Evolutionary conservation across 305 asterid species (phyloP).

Genomic region (Coffea humblotiana): DNA sequence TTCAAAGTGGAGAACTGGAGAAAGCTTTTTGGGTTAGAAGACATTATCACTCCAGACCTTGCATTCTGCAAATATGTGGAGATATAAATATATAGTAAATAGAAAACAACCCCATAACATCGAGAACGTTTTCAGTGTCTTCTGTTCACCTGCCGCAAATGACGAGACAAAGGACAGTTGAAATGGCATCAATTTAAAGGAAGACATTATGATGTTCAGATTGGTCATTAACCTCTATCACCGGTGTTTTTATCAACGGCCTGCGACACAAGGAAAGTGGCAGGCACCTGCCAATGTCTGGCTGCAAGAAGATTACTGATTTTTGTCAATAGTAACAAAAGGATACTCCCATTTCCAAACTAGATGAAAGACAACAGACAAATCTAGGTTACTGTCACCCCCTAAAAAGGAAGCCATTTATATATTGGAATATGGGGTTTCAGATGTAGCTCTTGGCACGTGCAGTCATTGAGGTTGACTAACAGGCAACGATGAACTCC

Average conservation of each 20-base stretch:
- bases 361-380: background rate
- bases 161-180: background rate
- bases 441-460: slow-evolving; percentile 65
- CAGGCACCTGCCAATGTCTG: background rate
- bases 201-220: too few relatives aligned
- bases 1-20: background rate
- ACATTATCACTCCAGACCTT: background rate
- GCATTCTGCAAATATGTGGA: background rate
- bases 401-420: background rate
- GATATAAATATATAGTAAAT: background rate
- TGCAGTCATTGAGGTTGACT: slow-evolving; percentile 24
- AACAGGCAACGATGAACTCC: slow-evolving; percentile 43
- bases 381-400: too few relatives aligned
- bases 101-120: too few relatives aligned
- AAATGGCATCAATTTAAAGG: background rate
- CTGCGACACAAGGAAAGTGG: too few relatives aligned
- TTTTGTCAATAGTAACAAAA: background rate
- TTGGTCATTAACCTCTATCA: too few relatives aligned
- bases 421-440: slow-evolving; percentile 30
- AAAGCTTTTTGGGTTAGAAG: background rate
- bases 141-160: background rate
- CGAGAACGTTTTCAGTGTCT: background rate
- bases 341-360: background rate
- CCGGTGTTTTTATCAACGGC: too few relatives aligned
- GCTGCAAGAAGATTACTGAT: background rate